Percentiles rank a stretch among this genome's conserved stretches.
phyloP scores from a whole-genome alignment of 75 land plant genomes.

The Chamaecyparis obtusa region DNA sequence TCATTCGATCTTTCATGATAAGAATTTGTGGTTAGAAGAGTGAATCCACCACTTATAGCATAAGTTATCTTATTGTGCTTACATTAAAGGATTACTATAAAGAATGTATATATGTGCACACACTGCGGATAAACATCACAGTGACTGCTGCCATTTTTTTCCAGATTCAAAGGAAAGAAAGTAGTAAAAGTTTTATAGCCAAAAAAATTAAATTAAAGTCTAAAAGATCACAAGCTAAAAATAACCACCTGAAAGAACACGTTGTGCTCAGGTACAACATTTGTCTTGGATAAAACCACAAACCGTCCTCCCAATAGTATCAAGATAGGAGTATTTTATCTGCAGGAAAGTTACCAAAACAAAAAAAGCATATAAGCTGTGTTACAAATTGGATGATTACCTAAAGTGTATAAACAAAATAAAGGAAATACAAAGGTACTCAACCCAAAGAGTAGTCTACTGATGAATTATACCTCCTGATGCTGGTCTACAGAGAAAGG shows the following conservation, averaged over 20 bases:
- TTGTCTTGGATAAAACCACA: slow-evolving; percentile 74
- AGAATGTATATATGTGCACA: not conserved
- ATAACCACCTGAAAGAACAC: slow-evolving; percentile 71
- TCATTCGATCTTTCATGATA: not conserved
- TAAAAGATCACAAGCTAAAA: not conserved
- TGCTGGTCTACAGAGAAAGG: slow-evolving; percentile 73
- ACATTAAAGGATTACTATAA: not conserved
- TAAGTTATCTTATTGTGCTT: not conserved
- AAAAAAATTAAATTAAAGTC: not conserved
- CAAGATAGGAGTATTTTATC: slow-evolving; percentile 89
- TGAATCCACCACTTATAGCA: not conserved
- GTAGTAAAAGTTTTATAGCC: not conserved
- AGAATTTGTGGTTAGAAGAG: not conserved
- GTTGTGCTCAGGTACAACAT: slow-evolving; percentile 84
- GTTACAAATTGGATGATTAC: not conserved
- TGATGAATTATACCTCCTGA: slow-evolving; percentile 52
- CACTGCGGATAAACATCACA: not conserved
- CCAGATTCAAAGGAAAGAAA: not conserved
- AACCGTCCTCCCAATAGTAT: slow-evolving; percentile 83
- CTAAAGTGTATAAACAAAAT: not conserved
- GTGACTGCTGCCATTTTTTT: not conserved
- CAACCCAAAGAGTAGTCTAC: not conserved
- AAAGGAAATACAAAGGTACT: not conserved
- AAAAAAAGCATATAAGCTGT: not conserved
- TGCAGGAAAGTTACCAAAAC: slow-evolving; percentile 19